Base-by-base conservation (phyloP, 2,329 filamentous ascomycete species). In the Colletotrichum melonis region DNA sequence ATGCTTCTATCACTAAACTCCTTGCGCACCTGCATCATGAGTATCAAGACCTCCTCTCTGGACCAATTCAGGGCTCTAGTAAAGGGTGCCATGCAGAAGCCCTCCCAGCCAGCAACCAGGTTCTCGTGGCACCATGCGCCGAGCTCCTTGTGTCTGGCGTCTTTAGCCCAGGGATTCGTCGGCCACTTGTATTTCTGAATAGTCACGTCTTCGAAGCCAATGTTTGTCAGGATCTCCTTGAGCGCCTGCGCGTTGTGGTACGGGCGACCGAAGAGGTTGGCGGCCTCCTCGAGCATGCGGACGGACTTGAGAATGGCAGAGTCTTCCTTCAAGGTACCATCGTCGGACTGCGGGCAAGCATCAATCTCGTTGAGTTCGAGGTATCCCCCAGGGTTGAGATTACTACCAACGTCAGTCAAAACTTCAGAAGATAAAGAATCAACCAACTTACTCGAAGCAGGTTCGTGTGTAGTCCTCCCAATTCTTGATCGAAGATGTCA, bases 281-380 rank as follows among this genome's bases (percentile, higher is more conserved):
- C 32, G 6, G 46, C 19, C 5, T 67, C 6, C 4, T 35, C 24
- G 1, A 66, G 11, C 35, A 38, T 22, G 19, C 32, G n/a, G 14
- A 42, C 9, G 6, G 56, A 70, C 30, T 65, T 55, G 22, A 22
- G 22, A 22, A 22, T 22, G 22, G 22, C 22, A 1, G 22, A 22
- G 22, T 22, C 22, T 22, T 22, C 22, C 22, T 22, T 22, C 22
- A 22, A 22, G 22, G 22, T 22, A 22, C 22, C 22, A 22, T 22
- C 22, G 22, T 87, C 85, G 56, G 78, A 80, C 7, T 80, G 84
- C 14, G 77, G 78, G 0, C 82, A 76, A 0, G 79, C 78, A 5
- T 82, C 78, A 2, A 85, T 81, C 38, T 88, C 86, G 24, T 85
- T 81, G 2, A 84, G 77, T 60, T 86, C 84, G 3, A 85, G 56